A percentile compares a stretch with the other conserved stretches of the same genome.
phyloP scores from a whole-genome alignment of 1,284 basidiomycete species.

The Microbotryum saponariae region DNA sequence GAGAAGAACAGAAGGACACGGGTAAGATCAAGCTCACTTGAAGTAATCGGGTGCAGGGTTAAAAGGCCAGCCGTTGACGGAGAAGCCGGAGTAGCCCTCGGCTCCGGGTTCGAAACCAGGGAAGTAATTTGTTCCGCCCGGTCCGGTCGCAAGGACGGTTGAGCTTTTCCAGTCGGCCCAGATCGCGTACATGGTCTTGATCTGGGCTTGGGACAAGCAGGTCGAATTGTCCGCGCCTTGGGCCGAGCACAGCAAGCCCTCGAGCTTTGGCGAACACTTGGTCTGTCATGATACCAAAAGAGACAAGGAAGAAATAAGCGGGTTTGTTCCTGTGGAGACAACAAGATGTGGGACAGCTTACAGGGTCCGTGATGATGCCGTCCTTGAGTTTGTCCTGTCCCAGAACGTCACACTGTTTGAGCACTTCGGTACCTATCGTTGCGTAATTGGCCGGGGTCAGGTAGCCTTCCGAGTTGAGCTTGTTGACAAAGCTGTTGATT shows the following conservation, averaged over 20 bases:
- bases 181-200: slow-evolving; percentile 27
- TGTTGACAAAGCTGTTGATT: slow-evolving; percentile 31
- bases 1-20: too few species aligned
- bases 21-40: slow-evolving; percentile 4
- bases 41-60: slow-evolving; percentile 14
- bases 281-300: too few species aligned
- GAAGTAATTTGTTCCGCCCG: slow-evolving; percentile 20
- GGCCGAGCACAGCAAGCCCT: slow-evolving; percentile 15
- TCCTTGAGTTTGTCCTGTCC: slow-evolving; percentile 35
- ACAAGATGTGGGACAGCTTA: too few species aligned
- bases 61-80: slow-evolving; percentile 12
- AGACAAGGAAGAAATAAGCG: too few species aligned
- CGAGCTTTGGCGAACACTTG: slow-evolving; percentile 28
- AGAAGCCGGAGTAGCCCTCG: slow-evolving; percentile 16
- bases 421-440: slow-evolving; percentile 28
- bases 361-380: slow-evolving; percentile 33
- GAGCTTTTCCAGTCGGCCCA: slow-evolving; percentile 17
- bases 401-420: slow-evolving; percentile 35
- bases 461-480: slow-evolving; percentile 10
- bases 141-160: neutral
- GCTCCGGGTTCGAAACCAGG: slow-evolving; percentile 30
- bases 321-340: too few species aligned
- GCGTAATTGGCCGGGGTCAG: slow-evolving; percentile 20
- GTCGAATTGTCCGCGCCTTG: slow-evolving; percentile 12
- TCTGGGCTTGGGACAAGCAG: slow-evolving; percentile 24